A percentile compares a stretch with the other conserved stretches of the same genome.
phyloP scores from a whole-genome alignment of 1,284 basidiomycete genomes.

The Trichosporon sp. region DNA sequence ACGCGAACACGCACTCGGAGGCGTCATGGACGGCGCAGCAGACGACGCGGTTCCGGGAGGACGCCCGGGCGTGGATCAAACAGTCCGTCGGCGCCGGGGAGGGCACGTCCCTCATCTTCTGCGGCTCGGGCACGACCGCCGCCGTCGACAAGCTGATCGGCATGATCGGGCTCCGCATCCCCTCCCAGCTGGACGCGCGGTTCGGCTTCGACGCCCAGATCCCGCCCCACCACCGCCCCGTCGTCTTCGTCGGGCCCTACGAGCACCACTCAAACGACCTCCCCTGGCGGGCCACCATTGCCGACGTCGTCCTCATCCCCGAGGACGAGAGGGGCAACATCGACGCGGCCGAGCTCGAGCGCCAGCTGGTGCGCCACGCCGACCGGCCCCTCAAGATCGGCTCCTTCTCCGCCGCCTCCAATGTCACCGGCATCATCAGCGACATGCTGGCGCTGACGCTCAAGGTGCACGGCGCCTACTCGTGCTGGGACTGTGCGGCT shows the following conservation, averaged over 20 bases:
- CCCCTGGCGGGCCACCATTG: slow-evolving; percentile 26
- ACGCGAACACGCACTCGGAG: slow-evolving; percentile 31
- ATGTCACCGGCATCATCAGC: slow-evolving; percentile 27
- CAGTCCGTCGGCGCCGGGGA: slow-evolving; percentile 7
- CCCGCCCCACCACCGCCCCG: slow-evolving; percentile 13
- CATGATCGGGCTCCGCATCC: slow-evolving; percentile 10
- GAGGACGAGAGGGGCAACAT: slow-evolving; percentile 9
- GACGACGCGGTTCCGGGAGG: slow-evolving; percentile 22
- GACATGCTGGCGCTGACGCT: slow-evolving; percentile 25
- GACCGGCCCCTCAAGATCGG: slow-evolving; percentile 21
- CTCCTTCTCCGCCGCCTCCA: slow-evolving; percentile 29
- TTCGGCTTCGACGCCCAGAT: slow-evolving; percentile 5
- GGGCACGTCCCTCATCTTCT: slow-evolving; percentile 19
- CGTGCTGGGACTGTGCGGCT: slow-evolving; percentile 27
- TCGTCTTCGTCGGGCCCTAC: slow-evolving; percentile 28
- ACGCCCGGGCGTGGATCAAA: slow-evolving; percentile 23
- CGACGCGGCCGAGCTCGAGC: slow-evolving; percentile 3
- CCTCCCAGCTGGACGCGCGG: not conserved
- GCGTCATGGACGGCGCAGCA: slow-evolving; percentile 22
- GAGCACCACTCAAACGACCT: slow-evolving; percentile 32
- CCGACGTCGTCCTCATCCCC: slow-evolving; percentile 22
- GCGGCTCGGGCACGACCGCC: slow-evolving; percentile 23
- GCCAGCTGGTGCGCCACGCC: not conserved
- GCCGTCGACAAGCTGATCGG: slow-evolving; percentile 25
- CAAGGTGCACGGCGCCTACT: slow-evolving; percentile 13